phyloP scores from a whole-genome alignment of 2,329 filamentous ascomycete genomes.

The Botrytis medusae region DNA sequence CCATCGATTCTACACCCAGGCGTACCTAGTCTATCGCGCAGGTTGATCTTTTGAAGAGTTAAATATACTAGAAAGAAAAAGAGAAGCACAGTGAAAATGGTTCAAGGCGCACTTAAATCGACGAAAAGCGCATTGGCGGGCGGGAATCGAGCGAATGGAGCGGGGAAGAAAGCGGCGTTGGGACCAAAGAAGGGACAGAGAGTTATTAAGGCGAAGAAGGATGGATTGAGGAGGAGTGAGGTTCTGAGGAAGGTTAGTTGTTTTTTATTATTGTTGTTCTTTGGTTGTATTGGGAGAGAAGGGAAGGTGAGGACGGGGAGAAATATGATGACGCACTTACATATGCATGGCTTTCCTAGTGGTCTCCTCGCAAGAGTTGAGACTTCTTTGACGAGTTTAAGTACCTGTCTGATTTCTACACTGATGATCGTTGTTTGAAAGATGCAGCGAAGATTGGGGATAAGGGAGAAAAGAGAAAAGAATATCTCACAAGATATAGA shows the following conservation, averaged over 20 bases:
- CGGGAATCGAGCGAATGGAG: constrained; percentile 8
- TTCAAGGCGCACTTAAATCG: constrained; percentile 40
- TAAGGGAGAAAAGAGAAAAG: no score
- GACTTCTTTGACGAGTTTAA: constrained; percentile 13
- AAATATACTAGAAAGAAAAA: not conserved
- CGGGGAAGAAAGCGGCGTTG: constrained; percentile 40
- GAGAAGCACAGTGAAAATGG: constrained; percentile 29
- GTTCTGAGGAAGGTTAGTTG: constrained; percentile 59
- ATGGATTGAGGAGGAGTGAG: constrained; percentile 56
- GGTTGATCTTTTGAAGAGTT: not conserved
- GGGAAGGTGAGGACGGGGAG: not conserved
- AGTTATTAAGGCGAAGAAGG: constrained; percentile 67
- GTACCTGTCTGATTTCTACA: constrained; percentile 15
- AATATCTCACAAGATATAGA: not conserved
- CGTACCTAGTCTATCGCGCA: no score
- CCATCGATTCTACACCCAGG: not conserved
- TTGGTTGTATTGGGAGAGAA: not conserved
- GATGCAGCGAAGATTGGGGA: not conserved
- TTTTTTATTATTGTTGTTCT: not conserved
- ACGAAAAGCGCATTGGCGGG: constrained; percentile 28
- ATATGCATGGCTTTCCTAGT: constrained; percentile 19
- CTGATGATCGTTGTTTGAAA: not conserved
- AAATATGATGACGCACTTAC: constrained; percentile 17
- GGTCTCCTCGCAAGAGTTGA: constrained; percentile 10
- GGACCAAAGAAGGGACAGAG: constrained; percentile 58